Base-by-base conservation (phyloP, 495 filamentous ascomycete genomes). In the Durotheca rogersii region DNA sequence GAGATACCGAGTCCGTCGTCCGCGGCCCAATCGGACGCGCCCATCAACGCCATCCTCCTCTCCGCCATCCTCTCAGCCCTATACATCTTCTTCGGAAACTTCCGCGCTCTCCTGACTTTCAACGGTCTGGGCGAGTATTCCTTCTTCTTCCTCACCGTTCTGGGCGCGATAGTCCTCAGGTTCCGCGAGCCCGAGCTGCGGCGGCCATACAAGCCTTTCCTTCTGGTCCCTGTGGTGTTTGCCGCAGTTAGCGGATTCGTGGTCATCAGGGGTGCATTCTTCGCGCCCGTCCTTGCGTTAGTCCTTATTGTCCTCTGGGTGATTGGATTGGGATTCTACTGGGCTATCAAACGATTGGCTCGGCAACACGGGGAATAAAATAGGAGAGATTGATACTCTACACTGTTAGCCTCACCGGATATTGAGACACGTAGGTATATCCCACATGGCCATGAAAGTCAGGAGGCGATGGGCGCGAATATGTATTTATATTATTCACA, bases 131-230 rank as follows among this genome's bases (percentile, higher is more conserved):
- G 71, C 7, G 80, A 81, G 56, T 81, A 78, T 48, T 67, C 73
- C 0, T 81, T 83, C 61, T 83, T 81, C 67, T 79, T 80, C 52
- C 61, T 83, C 4, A 79, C 77, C 2, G 76, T 80, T 3, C 46
- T 80, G 1, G 79, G 77, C 1, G 72, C 69, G 9, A 67, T 83
- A 9, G 51, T 78, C 5, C 60, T 82, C 20, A 65, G 79, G 19
- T 76, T 66, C 47, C 68, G 73, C 16, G 73, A 81, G 51, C 78
- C 77, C 0, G 44, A 49, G 0, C 58, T 81, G 0, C 52, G 51
- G 2, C 51, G 78, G 6, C 78, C 78, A 4, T 80, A 81, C 41
- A 72, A 72, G 48, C 71, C 78, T 0, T 58, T 67, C 16, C 30
- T 80, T 23, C 11, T 72, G 12, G 62, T 80, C 19, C 78, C 78